A percentile compares a stretch with the other conserved stretches of the same genome.
These are phyloP conservation scores for Letharia columbiana DNA, from an alignment of 495 filamentous ascomycete genomes.

Conservation along the genomic window DNA sequence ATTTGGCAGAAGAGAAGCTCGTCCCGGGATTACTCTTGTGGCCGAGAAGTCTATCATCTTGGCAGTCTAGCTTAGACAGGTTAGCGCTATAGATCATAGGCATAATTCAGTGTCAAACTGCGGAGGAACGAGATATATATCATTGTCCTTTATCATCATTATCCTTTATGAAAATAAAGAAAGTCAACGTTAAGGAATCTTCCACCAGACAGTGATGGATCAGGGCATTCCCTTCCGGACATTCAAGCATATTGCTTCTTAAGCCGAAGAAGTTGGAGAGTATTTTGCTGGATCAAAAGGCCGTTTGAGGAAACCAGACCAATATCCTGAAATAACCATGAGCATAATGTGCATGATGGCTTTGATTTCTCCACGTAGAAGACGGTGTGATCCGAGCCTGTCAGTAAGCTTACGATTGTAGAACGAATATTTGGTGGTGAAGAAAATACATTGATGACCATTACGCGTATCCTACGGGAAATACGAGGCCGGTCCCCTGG, in stretches of 20 bases:
- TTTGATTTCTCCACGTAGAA: neutral
- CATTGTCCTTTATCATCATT: neutral
- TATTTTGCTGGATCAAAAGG: no score
- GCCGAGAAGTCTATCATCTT: no score
- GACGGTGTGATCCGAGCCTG: neutral
- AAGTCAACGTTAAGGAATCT: neutral
- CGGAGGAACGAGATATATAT: no score
- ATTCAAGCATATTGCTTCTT: neutral
- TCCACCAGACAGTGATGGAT: neutral
- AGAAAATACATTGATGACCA: neutral
- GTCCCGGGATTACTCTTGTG: neutral
- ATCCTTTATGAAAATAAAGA: neutral
- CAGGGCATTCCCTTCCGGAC: neutral
- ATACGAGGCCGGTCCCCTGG: slow-evolving; percentile 7
- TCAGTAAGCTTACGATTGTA: neutral
- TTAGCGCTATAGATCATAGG: no score
- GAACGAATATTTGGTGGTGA: neutral
- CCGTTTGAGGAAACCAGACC: neutral
- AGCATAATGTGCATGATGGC: neutral
- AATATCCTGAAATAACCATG: neutral
- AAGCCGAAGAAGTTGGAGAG: neutral
- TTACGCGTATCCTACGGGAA: slow-evolving; percentile 4
- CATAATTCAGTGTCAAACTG: no score
- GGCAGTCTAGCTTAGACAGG: no score
- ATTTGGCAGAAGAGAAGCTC: neutral